Conservation (phyloP, 495 filamentous ascomycete genomes). For the Aspergillus taichungensis region DNA sequence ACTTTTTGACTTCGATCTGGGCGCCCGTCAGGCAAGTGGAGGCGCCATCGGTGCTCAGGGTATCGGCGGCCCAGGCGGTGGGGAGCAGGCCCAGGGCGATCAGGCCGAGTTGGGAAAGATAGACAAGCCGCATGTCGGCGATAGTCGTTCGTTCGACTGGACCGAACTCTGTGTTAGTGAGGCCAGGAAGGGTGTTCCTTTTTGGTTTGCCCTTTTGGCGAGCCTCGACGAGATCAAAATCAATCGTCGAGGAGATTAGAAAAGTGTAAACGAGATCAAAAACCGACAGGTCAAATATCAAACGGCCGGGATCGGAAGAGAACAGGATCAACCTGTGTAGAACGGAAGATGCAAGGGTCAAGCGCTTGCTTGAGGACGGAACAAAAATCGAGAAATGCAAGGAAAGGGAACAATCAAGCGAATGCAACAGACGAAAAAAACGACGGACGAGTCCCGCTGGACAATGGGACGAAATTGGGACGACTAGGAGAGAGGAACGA, state of each 20-base stretch:
- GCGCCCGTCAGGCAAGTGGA: constrained; percentile 59
- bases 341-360: constrained; percentile 3
- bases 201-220: no score
- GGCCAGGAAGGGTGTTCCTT: no score
- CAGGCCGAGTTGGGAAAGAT: constrained; percentile 10
- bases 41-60: constrained; percentile 75
- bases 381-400: background rate
- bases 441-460: background rate
- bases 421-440: background rate
- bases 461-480: background rate
- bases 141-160: background rate
- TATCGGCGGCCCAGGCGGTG: constrained; percentile 48
- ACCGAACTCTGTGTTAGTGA: background rate
- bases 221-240: no score
- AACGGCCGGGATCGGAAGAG: background rate
- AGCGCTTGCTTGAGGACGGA: background rate
- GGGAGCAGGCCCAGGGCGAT: constrained; percentile 32
- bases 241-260: no score
- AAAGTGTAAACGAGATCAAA: no score
- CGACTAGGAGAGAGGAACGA: background rate
- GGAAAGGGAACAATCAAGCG: constrained; percentile 1
- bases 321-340: constrained; percentile 22
- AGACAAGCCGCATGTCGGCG: constrained; percentile 18
- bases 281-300: background rate
- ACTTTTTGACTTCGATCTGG: constrained; percentile 59